Percentiles rank a stretch among this genome's conserved stretches.
Conservation (phyloP, 2,329 filamentous ascomycete species). For the Fusarium setosum region DNA sequence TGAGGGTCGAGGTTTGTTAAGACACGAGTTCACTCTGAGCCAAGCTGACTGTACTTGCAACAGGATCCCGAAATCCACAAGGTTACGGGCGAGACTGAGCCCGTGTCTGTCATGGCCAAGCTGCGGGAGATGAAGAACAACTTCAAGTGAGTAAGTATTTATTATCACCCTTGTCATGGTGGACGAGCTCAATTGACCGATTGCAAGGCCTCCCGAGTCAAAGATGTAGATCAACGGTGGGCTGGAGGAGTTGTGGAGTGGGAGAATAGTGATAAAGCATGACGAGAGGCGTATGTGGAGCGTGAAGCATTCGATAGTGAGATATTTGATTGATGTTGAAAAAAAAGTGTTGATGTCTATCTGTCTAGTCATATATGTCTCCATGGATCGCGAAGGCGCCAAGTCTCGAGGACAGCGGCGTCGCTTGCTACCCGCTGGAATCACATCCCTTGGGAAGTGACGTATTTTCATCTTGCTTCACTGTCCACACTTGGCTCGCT, state of each 20-base stretch:
- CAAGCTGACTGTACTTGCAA: not conserved
- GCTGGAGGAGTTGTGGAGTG: not conserved
- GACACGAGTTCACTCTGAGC: not conserved
- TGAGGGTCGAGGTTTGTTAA: slow-evolving; percentile 79
- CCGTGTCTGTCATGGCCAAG: slow-evolving; percentile 85
- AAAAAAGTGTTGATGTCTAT: not conserved
- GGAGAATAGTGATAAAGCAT: not conserved
- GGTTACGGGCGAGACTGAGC: slow-evolving; percentile 82
- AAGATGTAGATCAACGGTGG: slow-evolving; percentile 45
- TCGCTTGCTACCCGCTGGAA: slow-evolving; percentile 48
- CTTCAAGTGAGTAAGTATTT: slow-evolving; percentile 66
- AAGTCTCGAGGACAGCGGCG: slow-evolving; percentile 35
- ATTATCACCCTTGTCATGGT: not conserved
- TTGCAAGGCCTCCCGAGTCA: slow-evolving; percentile 36
- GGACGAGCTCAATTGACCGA: slow-evolving; percentile 3
- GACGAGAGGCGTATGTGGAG: not conserved
- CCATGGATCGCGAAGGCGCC: slow-evolving; percentile 50
- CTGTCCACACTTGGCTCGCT: slow-evolving; percentile 76
- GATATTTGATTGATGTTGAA: not conserved
- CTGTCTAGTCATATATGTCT: slow-evolving; percentile 48
- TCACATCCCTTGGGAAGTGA: slow-evolving; percentile 36
- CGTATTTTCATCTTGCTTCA: slow-evolving; percentile 70
- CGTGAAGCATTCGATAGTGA: slow-evolving; percentile 1
- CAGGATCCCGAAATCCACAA: slow-evolving; percentile 87
- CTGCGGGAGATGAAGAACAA: slow-evolving; percentile 92